These are phyloP conservation scores for Kondoa malvinella DNA, from an alignment of 768 basidiomycete species.

Conservation along the genomic window DNA sequence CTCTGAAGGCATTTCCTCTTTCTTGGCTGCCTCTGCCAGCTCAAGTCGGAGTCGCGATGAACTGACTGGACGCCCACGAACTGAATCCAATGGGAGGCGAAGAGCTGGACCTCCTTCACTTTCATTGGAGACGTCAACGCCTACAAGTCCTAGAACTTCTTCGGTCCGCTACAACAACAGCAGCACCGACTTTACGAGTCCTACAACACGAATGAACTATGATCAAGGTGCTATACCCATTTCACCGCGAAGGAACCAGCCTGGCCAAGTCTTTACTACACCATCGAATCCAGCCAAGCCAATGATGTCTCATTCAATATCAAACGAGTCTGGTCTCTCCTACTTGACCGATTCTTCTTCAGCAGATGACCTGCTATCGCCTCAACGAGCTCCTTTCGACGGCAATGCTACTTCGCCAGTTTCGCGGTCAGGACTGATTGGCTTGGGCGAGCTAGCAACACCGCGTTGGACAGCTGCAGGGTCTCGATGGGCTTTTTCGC, in stretches of 20 bases:
- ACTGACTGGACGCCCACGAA: too few relatives aligned
- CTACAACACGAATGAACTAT: neutral
- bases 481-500: neutral
- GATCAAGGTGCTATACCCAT: neutral
- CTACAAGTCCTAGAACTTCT: neutral
- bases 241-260: neutral
- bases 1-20: too few relatives aligned
- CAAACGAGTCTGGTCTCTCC: neutral
- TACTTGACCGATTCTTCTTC: neutral
- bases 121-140: neutral
- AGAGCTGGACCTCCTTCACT: neutral
- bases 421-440: conserved; percentile 56
- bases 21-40: too few relatives aligned
- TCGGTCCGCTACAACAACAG: neutral
- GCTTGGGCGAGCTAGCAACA: conserved; percentile 90
- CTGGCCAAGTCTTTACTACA: neutral
- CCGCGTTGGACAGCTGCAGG: conserved; percentile 64
- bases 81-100: neutral
- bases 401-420: neutral
- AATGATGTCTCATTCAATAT: neutral
- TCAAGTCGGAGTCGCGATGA: too few relatives aligned
- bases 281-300: neutral
- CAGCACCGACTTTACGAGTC: neutral
- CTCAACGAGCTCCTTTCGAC: neutral
- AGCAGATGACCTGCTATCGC: neutral